Base-by-base conservation (phyloP, 768 basidiomycete genomes). In the Sporobolomyces pararoseus region DNA sequence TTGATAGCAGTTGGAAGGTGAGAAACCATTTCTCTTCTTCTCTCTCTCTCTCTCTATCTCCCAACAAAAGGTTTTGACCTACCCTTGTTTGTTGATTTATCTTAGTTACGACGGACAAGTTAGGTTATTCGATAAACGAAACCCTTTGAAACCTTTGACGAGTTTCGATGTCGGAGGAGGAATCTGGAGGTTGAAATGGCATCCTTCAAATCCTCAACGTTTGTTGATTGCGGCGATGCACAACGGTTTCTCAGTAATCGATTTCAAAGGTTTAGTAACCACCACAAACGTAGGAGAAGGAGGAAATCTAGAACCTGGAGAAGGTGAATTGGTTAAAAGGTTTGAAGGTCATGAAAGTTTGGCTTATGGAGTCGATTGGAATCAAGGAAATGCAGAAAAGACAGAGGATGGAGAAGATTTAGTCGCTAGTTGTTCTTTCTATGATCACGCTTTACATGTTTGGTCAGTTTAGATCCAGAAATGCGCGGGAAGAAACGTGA, bases 171-270 rank as follows among this genome's bases (percentile, higher is more conserved):
- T 91, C 4, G 91, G 91, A 16, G 96, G 96, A 17, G 96, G 96
- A 4, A 89, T 86, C 16, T 99, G 96, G 96, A 85, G 96, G 23
- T 87, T 91, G 66, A 93, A 95, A 79, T 99, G 93, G 91, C 92
- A 98, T 79, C 92, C 94, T 10, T 84, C 84, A 7, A 72, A 83
- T 3, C 74, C 77, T 3, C 76, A 84, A 44, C 89, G 94, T 76
- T 83, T 98, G 2, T 84, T 97, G 25, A 86, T 92, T n/a, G 96
- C 94, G 0, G 92, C 90, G 77, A 99, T 98, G 96, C 94, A 95
- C 77, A 92, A 92, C 71, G 94, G 95, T 14, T 94, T 91, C 84
- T 96, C 96, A 77, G 83, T 95, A 9, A 78, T 92, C 53, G 82
- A 79, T 2, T 85, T 90, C 66, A 66, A 71, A 52, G 63, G 77